Evolutionary conservation across 371 early-diverging fungal species (phyloP), one percentile per base, ranked within the genome.

Genomic region (Dichotomocladium elegans): DNA sequence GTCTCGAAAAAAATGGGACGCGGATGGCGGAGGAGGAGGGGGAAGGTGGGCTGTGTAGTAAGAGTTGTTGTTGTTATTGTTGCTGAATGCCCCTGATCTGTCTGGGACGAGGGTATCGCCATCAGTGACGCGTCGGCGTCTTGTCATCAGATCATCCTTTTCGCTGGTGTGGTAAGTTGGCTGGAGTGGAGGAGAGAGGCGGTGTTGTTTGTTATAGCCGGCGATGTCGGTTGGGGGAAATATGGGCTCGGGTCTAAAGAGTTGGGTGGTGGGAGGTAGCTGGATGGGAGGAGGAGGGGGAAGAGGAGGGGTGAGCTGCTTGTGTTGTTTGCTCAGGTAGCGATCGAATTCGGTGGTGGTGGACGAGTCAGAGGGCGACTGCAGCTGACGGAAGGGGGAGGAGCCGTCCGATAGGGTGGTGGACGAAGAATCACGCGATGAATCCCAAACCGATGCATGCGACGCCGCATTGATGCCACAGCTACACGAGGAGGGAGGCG

Each of bases 171-270:
- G 26, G 5, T 27, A 25, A 15, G 35, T 15, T n/a, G 25, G 19
- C 19, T 37, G 21, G 41, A 48, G 21, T 22, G 47, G 49, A 22
- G 56, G 49, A 22, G 47, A 40, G 19, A 48, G 28, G 12, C 47
- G 48, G 41, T 47, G 21, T 4, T 43, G 48, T 31, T 55, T 48
- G 29, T 31, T 41, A 30, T 47, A 30, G 19, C 44, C 21, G 22
- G 12, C 2, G 6, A 12, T 11, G n/a, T 21, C 41, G 10, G 44
- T 41, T 28, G 17, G 35, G 42, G 70, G 70, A 26, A 67, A 61
- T 3, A 66, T 50, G 15, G 73, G 70, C 51, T 69, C 73, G 21
- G 73, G 73, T 28, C 69, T 56, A 53, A 64, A 59, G 22, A 62
- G 21, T 55, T 41, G 19, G 31, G 25, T 50, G 21, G 49, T 48